phyloP scores from a whole-genome alignment of 352 stramenopile species.

The Plasmopara viticola region DNA sequence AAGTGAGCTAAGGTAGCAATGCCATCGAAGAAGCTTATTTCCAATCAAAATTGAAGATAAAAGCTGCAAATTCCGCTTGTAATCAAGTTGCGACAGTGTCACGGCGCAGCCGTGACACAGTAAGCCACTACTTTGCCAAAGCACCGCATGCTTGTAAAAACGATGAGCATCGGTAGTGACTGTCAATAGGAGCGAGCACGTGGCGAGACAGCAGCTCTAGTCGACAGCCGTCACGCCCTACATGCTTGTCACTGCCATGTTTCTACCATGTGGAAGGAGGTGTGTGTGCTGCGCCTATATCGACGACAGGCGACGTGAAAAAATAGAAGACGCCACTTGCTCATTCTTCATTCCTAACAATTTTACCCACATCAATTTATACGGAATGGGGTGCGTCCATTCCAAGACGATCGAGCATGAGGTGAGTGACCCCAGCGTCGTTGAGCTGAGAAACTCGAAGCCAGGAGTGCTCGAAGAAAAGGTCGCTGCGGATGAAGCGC shows the following conservation, averaged over 20 bases:
- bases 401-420: constrained; percentile 47
- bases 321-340: background rate
- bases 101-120: constrained; percentile 1
- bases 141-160: no score
- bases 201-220: background rate
- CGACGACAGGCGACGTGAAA: background rate
- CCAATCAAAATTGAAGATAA: no score
- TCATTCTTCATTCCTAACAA: constrained; percentile 19
- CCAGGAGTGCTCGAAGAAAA: background rate
- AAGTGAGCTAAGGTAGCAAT: no score
- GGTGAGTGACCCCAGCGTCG: constrained; percentile 14
- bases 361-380: constrained; percentile 5
- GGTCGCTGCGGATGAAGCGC: background rate
- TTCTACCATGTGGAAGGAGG: background rate
- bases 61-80: no score
- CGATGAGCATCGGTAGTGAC: background rate
- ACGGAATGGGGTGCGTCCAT: constrained; percentile 56
- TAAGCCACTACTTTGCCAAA: background rate
- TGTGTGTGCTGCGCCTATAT: background rate
- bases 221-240: background rate
- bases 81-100: no score
- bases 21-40: no score
- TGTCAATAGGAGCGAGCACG: background rate
- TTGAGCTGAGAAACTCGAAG: background rate
- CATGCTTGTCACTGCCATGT: background rate